Evolutionary conservation across 2,329 filamentous ascomycete genomes (phyloP).

Genomic region (Colletotrichum chrysophilum): DNA sequence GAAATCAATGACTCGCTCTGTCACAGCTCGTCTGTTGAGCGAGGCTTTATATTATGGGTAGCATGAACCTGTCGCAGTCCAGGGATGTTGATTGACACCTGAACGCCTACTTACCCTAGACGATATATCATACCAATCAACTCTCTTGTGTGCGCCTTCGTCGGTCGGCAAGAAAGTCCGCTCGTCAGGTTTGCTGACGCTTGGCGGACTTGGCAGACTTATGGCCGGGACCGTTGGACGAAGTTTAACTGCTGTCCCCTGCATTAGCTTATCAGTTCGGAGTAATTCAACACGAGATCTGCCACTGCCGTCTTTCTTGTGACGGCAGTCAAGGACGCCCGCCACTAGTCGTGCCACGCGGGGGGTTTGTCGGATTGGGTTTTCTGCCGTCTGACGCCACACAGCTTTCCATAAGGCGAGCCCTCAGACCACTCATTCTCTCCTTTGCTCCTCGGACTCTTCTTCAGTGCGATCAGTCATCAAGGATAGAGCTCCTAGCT

Average conservation of each 20-base stretch:
- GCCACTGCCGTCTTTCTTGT: not conserved
- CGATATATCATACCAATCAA: not conserved
- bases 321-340: not conserved
- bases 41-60: not conserved
- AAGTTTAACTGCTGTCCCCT: not conserved
- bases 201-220: not conserved
- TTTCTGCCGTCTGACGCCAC: not conserved
- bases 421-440: not conserved
- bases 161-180: not conserved
- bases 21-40: not conserved
- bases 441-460: accelerated
- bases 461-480: not conserved
- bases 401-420: not conserved
- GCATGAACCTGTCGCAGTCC: not conserved
- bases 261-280: not conserved
- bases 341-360: not conserved
- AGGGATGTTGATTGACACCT: not conserved
- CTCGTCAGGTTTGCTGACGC: not conserved
- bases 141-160: accelerated
- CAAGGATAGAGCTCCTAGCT: accelerated
- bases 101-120: not conserved
- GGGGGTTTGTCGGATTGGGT: not conserved
- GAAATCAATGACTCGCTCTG: not conserved
- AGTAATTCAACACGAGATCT: not conserved
- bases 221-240: not conserved